Conservation (phyloP, 306 rosid species). For the Mimosa pudica region DNA sequence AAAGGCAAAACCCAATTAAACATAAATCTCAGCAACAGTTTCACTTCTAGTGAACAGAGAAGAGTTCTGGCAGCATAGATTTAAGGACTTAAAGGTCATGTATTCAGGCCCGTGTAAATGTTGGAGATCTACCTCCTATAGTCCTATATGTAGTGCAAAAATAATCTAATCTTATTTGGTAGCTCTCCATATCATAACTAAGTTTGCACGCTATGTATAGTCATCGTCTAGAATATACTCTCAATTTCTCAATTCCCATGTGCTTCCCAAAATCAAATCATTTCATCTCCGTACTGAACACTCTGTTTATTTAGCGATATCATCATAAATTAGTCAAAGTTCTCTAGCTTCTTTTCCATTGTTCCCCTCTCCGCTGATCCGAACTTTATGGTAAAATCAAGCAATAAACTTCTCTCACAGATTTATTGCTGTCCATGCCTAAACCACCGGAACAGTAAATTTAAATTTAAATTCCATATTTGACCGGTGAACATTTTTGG, state of each 20-base stretch:
- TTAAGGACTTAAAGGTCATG: neutral
- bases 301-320: neutral
- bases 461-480: neutral
- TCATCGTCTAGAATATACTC: neutral
- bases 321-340: no score
- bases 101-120: neutral
- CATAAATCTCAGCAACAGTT: neutral
- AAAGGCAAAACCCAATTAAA: constrained; percentile 4
- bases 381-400: neutral
- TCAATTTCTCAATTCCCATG: neutral
- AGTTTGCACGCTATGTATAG: neutral
- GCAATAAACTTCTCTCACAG: neutral
- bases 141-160: neutral
- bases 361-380: neutral
- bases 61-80: neutral
- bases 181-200: neutral
- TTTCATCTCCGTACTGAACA: neutral
- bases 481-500: neutral
- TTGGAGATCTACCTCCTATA: neutral
- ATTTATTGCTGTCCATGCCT: neutral
- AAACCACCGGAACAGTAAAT: neutral
- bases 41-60: neutral
- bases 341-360: no score
- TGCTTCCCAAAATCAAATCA: neutral
- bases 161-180: neutral